Evolutionary conservation across 2,329 filamentous ascomycete genomes (phyloP).

Genomic region (Trichoderma aggressivum): DNA sequence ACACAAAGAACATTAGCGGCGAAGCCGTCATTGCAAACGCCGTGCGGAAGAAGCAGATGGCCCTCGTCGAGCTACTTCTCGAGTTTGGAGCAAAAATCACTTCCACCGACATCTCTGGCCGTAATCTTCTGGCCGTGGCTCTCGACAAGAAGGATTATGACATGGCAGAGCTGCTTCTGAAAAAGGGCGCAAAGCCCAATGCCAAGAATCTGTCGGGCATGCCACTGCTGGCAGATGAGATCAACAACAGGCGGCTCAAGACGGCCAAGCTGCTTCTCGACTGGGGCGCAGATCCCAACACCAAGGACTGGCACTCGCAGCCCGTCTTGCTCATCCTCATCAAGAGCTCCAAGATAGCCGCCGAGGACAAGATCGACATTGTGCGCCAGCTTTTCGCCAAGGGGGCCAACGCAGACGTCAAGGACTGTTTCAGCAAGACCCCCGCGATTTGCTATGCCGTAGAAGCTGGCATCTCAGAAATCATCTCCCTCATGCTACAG

Average conservation of each 20-base stretch:
- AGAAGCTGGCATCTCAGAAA: conserved; percentile 25
- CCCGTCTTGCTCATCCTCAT: conserved; percentile 31
- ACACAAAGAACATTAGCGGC: conserved; percentile 27
- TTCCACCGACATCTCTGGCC: conserved; percentile 30
- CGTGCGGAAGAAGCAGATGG: conserved; percentile 28
- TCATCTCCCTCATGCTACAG: conserved; percentile 29
- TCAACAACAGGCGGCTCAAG: conserved; percentile 33
- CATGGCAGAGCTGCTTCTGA: conserved; percentile 35
- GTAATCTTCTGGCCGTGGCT: conserved; percentile 31
- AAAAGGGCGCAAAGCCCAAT: conserved; percentile 34
- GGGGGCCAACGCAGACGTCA: conserved; percentile 32
- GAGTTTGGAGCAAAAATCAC: conserved; percentile 36
- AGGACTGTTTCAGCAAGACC: conserved; percentile 24
- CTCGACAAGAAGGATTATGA: conserved; percentile 27
- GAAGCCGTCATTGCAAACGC: conserved; percentile 29
- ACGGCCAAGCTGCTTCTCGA: conserved; percentile 33
- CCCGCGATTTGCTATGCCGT: conserved; percentile 28
- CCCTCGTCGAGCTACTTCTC: conserved; percentile 31
- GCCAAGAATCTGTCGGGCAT: conserved; percentile 30
- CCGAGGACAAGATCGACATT: conserved; percentile 27
- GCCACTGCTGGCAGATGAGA: conserved; percentile 33
- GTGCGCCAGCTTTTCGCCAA: conserved; percentile 33
- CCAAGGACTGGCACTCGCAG: conserved; percentile 31
- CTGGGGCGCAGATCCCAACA: conserved; percentile 33
- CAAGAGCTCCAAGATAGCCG: conserved; percentile 26